Base-by-base conservation (phyloP, 2,329 filamentous ascomycete genomes). In the Trichoderma sp. region DNA sequence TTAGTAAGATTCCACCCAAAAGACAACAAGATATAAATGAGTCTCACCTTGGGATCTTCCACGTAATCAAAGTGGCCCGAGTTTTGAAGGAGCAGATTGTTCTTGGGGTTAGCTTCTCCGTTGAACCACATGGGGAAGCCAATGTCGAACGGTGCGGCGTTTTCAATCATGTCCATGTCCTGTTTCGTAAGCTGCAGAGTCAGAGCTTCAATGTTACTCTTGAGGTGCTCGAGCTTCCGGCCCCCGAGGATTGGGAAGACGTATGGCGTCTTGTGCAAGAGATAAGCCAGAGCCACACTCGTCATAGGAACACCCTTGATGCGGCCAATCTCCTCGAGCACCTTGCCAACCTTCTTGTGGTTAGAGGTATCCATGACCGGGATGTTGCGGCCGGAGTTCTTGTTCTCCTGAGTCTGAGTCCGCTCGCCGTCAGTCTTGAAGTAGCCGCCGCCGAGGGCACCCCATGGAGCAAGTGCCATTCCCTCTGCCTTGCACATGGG, bases 161-260 rank as follows among this genome's bases (percentile, higher is more conserved):
- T 80, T 70, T 93, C 90, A 69, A 94, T 88, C 73, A 88, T 85
- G 49, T 86, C 79, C 26, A 94, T 86, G 54, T 94, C 89, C 70
- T 90, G 83, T 0, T 82, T 76, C 0, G 81, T 85, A 49, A 94
- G 80, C 67, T 84, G 79, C 51, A 93, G 80, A 1, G 81, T 83
- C 39, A 94, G 81, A 0, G 89, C 89, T 74, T 90, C 86, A 72
- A 93, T 90, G 74, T 93, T 93, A 68, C 83, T 84, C 75, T 89
- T 86, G 49, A 94, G 80, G 75, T 94, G 90, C 60, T 90, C 86
- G 10, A 91, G 77, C 73, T 89, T 93, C 10, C 90, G 85, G 0
- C 89, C 89, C 10, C 91, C 91, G 4, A 93, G 82, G 49, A 94
- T 88, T 1, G 91, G 91, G 75, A 92, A 92, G 16, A 93, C 89